These are phyloP conservation scores for Selaginella moellendorffii DNA, from an alignment of 75 land plant species.

Conservation along the genomic window DNA sequence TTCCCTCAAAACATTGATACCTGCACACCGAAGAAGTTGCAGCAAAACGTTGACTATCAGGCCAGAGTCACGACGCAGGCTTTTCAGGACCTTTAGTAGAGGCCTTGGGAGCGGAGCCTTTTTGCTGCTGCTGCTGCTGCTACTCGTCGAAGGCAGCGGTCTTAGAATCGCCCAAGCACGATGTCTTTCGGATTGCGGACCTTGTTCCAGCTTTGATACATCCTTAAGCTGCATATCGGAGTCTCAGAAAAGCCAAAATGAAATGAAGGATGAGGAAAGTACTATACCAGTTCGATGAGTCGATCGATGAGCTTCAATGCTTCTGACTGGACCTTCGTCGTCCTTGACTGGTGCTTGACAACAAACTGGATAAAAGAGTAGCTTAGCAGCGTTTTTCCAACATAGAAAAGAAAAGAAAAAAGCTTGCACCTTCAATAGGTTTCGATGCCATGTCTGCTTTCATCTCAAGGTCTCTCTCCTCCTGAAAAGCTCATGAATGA, in stretches of 20 bases:
- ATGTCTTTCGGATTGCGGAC: neutral
- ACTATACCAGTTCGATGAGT: neutral
- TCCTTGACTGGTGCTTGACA: neutral
- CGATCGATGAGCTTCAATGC: neutral
- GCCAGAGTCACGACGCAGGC: no score
- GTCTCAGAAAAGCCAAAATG: no score
- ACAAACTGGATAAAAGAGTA: neutral
- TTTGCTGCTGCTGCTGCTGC: neutral
- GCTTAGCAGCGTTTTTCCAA: no score
- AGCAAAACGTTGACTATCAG: no score
- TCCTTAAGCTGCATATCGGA: neutral
- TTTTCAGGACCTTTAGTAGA: no score
- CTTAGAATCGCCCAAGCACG: neutral
- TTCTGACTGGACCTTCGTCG: neutral
- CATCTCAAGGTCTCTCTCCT: slow-evolving; percentile 51
- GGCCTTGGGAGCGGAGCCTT: no score
- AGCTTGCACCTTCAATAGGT: slow-evolving; percentile 81
- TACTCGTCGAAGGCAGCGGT: neutral
- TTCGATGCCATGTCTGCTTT: slow-evolving; percentile 60
- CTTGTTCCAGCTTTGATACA: neutral
- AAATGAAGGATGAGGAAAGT: no score
- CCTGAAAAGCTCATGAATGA: slow-evolving; percentile 39
- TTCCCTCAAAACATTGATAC: no score
- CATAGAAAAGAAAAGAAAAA: no score
- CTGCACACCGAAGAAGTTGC: no score